A percentile compares a stretch with the other conserved stretches of the same genome.
These are phyloP conservation scores for Crassisporium funariophilum DNA, from an alignment of 768 basidiomycete species.

Conservation along the genomic window DNA sequence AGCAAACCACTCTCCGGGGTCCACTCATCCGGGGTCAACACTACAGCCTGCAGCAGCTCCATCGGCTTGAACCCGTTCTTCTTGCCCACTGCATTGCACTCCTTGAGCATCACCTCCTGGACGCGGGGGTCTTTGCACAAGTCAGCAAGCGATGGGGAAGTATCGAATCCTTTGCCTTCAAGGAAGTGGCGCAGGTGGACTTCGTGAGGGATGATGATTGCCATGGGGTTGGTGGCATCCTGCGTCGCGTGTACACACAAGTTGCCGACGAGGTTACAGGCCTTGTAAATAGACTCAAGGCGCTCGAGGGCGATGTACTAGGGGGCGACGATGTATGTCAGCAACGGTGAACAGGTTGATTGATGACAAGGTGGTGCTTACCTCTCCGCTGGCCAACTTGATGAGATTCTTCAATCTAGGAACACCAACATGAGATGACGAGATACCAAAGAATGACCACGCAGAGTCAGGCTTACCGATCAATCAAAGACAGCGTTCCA, in stretches of 20 bases:
- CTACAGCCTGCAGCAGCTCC: constrained; percentile 76
- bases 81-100: constrained; percentile 80
- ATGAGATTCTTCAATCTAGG: constrained; percentile 84
- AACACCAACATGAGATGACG: constrained; percentile 1
- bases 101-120: constrained; percentile 64
- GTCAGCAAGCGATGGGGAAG: constrained; percentile 43
- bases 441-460: not conserved
- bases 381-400: constrained; percentile 83
- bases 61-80: constrained; percentile 82
- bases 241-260: constrained; percentile 80
- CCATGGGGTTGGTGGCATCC: constrained; percentile 83
- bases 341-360: constrained; percentile 5
- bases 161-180: constrained; percentile 36
- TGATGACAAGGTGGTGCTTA: constrained; percentile 22
- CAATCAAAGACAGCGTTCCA: constrained; percentile 87
- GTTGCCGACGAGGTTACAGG: constrained; percentile 77
- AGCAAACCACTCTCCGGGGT: constrained; percentile 88
- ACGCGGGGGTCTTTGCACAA: constrained; percentile 63
- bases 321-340: not conserved
- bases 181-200: constrained; percentile 65
- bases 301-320: constrained; percentile 92
- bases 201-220: constrained; percentile 84
- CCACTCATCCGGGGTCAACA: constrained; percentile 87
- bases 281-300: constrained; percentile 86
- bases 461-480: constrained; percentile 57